Base-by-base conservation (phyloP, 2,329 filamentous ascomycete species). In the Neofusicoccum ribis region DNA sequence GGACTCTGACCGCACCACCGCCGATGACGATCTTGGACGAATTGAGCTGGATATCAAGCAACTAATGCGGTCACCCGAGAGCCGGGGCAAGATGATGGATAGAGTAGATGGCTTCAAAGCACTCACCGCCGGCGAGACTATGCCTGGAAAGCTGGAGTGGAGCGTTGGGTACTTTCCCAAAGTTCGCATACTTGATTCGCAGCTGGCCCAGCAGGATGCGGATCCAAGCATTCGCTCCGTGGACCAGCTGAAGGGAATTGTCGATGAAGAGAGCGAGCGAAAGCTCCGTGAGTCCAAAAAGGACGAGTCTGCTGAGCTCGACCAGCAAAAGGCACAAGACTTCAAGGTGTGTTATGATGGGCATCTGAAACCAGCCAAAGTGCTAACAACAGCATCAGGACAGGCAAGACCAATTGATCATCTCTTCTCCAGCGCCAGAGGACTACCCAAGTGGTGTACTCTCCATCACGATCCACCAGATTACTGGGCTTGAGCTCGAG, bases 11-110 rank as follows among this genome's bases (percentile, higher is more conserved):
- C 86, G 87, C 49, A 84, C 86, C 60, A 89, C 87, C 2, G 89
- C 89, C 1, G 90, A 92, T 71, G 90, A 92, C 69, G 89, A 92
- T 70, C 80, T 92, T 1, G 90, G 90, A 15, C 84, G 89, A 15
- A 89, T 92, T 14, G 90, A 92, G 72, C 76, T 92, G 8, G 85
- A 87, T 66, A 75, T 92, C 37, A 89, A 89, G 71, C 76, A 85
- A 3, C 71, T 92, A 5, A 91, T 92, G 85, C 82, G 82, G 63
- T 81, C 79, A 50, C 72, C 82, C 0, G 80, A 86, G 23, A 86
- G 87, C 0, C 86, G 85, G 64, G 88, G 88, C 61, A 84, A 80
- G 66, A 86, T 91, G 79, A 82, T 81, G 63, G 81, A 89, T 47
- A 83, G 90, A 1, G 81, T 85, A 66, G 90, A 92, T 72, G 83